These are phyloP conservation scores for Phytophthora fragariae DNA, from an alignment of 352 stramenopile genomes.

Conservation along the genomic window DNA sequence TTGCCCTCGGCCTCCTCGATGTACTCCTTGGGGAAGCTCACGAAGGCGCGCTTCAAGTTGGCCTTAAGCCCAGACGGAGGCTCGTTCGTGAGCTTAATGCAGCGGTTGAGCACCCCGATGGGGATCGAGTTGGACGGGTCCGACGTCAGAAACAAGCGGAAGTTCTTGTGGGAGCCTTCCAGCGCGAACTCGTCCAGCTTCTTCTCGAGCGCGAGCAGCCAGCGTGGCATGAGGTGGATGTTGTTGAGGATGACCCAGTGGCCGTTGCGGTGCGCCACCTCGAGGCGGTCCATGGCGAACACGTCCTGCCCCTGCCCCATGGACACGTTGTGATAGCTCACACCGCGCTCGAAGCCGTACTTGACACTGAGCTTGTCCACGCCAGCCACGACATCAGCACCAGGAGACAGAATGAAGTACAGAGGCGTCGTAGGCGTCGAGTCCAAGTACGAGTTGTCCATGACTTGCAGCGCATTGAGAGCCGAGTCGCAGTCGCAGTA, in stretches of 20 bases:
- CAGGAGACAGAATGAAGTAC: slow-evolving; percentile 97
- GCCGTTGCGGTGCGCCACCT: slow-evolving; percentile 95
- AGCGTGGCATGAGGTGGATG: slow-evolving; percentile 97
- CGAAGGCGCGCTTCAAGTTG: slow-evolving; percentile 97
- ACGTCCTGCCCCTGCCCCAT: slow-evolving; percentile 98
- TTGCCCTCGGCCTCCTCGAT: slow-evolving; percentile 97
- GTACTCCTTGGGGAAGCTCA: slow-evolving; percentile 96
- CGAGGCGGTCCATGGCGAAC: slow-evolving; percentile 95
- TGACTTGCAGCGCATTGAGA: slow-evolving; percentile 95
- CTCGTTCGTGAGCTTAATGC: slow-evolving; percentile 98
- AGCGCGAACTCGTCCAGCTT: slow-evolving; percentile 97
- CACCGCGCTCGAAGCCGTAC: slow-evolving; percentile 95
- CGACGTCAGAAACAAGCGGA: slow-evolving; percentile 95
- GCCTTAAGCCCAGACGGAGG: slow-evolving; percentile 95
- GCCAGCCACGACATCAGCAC: slow-evolving; percentile 95
- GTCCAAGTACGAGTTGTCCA: slow-evolving; percentile 96
- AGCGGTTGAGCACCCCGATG: slow-evolving; percentile 96
- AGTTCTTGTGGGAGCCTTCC: slow-evolving; percentile 94
- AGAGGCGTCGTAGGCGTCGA: slow-evolving; percentile 95
- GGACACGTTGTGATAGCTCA: slow-evolving; percentile 98
- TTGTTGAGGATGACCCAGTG: slow-evolving; percentile 99
- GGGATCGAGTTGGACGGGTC: slow-evolving; percentile 95
- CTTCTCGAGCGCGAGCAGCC: slow-evolving; percentile 96
- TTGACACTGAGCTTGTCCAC: slow-evolving; percentile 95
- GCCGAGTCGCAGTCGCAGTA: slow-evolving; percentile 98